Evolutionary conservation across 805 yeast genomes (phyloP).

Genomic region (Candida sonorensis): DNA sequence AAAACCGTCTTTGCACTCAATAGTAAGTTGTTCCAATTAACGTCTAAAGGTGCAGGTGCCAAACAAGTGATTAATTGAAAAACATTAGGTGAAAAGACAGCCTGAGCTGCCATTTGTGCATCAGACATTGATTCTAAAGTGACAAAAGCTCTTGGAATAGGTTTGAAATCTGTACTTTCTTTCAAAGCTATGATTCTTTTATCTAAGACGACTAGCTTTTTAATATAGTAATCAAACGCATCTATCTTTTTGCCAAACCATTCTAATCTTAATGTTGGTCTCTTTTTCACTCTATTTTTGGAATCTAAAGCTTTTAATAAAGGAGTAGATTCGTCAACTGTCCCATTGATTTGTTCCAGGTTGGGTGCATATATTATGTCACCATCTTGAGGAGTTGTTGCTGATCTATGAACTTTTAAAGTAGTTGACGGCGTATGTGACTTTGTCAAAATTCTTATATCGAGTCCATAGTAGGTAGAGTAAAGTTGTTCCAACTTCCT

Average conservation of each 20-base stretch:
- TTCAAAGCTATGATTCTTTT: constrained; percentile 29
- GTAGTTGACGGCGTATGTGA: constrained; percentile 21
- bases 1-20: constrained; percentile 33
- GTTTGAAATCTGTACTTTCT: constrained; percentile 30
- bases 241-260: constrained; percentile 25
- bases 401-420: constrained; percentile 24
- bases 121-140: constrained; percentile 92
- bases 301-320: constrained; percentile 14
- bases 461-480: constrained; percentile 35
- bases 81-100: constrained; percentile 85
- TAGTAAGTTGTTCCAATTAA: constrained; percentile 65
- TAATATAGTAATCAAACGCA: constrained; percentile 29
- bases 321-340: constrained; percentile 12
- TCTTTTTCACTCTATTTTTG: constrained; percentile 8
- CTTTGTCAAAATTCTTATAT: constrained; percentile 27
- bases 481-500: constrained; percentile 34
- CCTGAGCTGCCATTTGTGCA: constrained; percentile 97
- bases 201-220: constrained; percentile 32
- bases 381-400: constrained; percentile 8
- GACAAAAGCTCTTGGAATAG: constrained; percentile 54
- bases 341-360: constrained; percentile 2
- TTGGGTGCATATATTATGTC: constrained; percentile 9
- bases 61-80: constrained; percentile 73
- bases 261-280: constrained; percentile 18
- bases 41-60: constrained; percentile 96